phyloP scores from a whole-genome alignment of 108 stramenopile species.

The Fragilaria crotonensis region DNA sequence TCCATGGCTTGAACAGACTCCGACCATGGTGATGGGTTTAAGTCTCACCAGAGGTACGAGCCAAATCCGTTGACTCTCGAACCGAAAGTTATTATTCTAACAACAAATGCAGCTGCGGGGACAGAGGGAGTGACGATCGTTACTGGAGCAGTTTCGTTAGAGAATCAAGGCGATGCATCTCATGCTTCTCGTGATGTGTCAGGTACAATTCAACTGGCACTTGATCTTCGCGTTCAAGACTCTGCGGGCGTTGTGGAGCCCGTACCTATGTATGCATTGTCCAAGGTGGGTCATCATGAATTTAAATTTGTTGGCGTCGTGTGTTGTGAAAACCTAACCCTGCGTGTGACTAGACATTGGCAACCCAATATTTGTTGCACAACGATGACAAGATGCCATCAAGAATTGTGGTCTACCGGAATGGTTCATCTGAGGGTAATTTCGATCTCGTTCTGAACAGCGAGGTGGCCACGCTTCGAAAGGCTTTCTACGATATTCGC shows the following conservation, averaged over 20 bases:
- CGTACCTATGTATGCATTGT: background rate
- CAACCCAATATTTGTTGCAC: slow-evolving; percentile 4
- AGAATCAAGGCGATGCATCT: background rate
- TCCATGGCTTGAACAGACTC: slow-evolving; percentile 9
- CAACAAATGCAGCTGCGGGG: slow-evolving; percentile 9
- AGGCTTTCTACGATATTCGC: slow-evolving; percentile 8
- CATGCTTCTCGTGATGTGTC: no score
- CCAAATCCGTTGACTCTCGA: no score
- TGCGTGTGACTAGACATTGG: slow-evolving; percentile 4
- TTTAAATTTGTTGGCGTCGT: no score
- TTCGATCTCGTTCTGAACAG: slow-evolving; percentile 11
- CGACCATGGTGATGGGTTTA: slow-evolving; percentile 30
- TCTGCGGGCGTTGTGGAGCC: background rate
- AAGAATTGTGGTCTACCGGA: slow-evolving; percentile 33
- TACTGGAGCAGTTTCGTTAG: slow-evolving; percentile 7
- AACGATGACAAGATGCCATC: background rate
- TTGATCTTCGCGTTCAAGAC: background rate
- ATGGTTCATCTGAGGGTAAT: slow-evolving; percentile 38
- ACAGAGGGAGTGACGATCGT: slow-evolving; percentile 11
- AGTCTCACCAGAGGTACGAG: slow-evolving; percentile 25
- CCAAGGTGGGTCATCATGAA: slow-evolving; percentile 14
- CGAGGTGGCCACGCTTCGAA: slow-evolving; percentile 21
- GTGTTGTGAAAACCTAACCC: no score
- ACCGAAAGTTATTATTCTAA: background rate
- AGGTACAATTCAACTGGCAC: background rate